Evolutionary conservation across 2,329 filamentous ascomycete genomes (phyloP), one percentile per base, ranked within the genome.

Genomic region (Clonostachys sp.): DNA sequence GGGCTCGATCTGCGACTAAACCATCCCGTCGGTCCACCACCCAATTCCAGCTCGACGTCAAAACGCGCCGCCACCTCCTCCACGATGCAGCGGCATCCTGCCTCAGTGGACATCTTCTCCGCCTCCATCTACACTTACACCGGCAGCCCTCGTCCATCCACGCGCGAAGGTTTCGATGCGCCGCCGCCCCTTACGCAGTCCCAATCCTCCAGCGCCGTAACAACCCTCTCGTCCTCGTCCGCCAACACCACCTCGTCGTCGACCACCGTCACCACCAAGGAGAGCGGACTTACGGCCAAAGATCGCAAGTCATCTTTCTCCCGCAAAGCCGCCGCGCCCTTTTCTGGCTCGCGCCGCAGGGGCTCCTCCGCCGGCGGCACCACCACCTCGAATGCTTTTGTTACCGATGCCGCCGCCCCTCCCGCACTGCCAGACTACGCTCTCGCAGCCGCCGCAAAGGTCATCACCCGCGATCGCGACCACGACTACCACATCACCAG

Each of bases 391-490:
- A 30, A 62, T 55, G 60, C 63, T 53, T 59, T 70, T 52, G 60
- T 71, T 43, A 74, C 70, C 46, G 73, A 77, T 61, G 71, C 67
- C 44, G 55, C 71, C 18, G 67, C 65, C 41, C 78, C 77, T 34
- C 75, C 77, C n/a, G 73, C 75, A 6, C 66, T 81, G 16, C 76
- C 77, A 42, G 74, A 79, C 45, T 76, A 77, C 61, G 74, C 74
- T 5, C 71, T 78, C 48, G 61, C 73, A n/a, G 70, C 71, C 41
- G 69, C 73, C 5, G 72, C 73, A 35, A 76, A 74, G 55, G 61
- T 73, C 45, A 51, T 57, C 53, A 12, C 62, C 53, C 41, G 65
- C 63, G 45, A 51, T 52, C 50, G 62, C 64, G 43, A 55, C 51
- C 36, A 18, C 14, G 45, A 57, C 14, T 41, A 44, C 24, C 35